Conservation (phyloP, 306 rosid genomes). For the Pterocarpus macrocarpus region DNA sequence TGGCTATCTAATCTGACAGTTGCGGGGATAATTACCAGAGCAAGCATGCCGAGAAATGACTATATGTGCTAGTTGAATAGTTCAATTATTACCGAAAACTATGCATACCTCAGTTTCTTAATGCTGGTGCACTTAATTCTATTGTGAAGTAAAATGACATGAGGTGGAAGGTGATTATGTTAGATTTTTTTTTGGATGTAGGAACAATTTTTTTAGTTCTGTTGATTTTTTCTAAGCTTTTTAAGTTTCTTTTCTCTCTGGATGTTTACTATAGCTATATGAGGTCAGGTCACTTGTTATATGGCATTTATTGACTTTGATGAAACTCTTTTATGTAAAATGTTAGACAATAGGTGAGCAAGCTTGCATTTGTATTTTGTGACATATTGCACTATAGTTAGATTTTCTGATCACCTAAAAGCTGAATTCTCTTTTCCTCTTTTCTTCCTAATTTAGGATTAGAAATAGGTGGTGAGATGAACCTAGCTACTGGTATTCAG, state of each 20-base stretch:
- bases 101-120: background rate
- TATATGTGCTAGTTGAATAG: background rate
- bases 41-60: slow-evolving; percentile 16
- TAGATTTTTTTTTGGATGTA: background rate
- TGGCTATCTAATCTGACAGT: background rate
- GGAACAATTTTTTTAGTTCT: background rate
- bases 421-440: slow-evolving; percentile 12
- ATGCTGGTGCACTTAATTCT: background rate
- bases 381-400: slow-evolving; percentile 4
- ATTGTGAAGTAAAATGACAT: background rate
- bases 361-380: background rate
- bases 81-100: slow-evolving; percentile 10
- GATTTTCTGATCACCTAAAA: slow-evolving; percentile 25
- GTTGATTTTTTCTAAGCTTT: background rate
- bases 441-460: slow-evolving; percentile 61
- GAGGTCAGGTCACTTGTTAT: background rate
- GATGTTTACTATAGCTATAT: slow-evolving; percentile 35
- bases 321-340: slow-evolving; percentile 12
- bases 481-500: slow-evolving; percentile 94
- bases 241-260: background rate
- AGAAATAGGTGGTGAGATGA: slow-evolving; percentile 95
- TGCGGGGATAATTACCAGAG: background rate
- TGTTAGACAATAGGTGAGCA: slow-evolving; percentile 12
- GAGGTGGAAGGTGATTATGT: background rate
- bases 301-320: slow-evolving; percentile 16